phyloP scores from a whole-genome alignment of 2,329 filamentous ascomycete species.

The Pseudocercospora vitis region DNA sequence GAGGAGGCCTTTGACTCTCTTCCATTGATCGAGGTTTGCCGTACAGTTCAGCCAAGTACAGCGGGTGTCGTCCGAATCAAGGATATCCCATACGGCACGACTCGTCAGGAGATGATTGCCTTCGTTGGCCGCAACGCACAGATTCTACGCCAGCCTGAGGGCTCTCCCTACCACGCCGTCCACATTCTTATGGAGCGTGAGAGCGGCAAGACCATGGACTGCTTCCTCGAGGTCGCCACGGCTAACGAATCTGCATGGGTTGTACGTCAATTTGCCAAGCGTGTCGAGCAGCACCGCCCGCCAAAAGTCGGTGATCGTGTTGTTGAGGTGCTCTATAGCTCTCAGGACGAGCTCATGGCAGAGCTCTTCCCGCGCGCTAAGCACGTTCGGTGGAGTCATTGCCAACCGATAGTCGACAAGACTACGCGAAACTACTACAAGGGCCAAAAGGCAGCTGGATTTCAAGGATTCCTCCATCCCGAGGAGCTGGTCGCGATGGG shows the following conservation, averaged over 20 bases:
- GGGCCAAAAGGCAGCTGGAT: conserved; percentile 51
- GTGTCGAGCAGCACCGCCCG: conserved; percentile 39
- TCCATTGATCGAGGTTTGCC: conserved; percentile 35
- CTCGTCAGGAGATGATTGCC: conserved; percentile 50
- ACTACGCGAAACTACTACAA: conserved; percentile 47
- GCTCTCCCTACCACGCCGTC: conserved; percentile 48
- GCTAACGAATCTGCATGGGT: conserved; percentile 42
- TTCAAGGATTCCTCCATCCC: conserved; percentile 51
- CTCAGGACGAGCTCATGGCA: conserved; percentile 51
- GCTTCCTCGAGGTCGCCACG: conserved; percentile 51
- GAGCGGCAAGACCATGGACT: conserved; percentile 58
- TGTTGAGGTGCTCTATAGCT: conserved; percentile 49
- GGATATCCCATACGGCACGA: conserved; percentile 54
- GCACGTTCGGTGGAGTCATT: conserved; percentile 48
- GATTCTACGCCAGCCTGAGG: conserved; percentile 48
- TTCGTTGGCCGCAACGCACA: conserved; percentile 49
- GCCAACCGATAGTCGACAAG: conserved; percentile 35
- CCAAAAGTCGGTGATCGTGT: conserved; percentile 51
- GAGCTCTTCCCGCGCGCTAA: conserved; percentile 55
- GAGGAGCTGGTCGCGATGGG: conserved; percentile 52
- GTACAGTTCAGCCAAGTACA: conserved; percentile 38
- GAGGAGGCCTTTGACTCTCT: conserved; percentile 33
- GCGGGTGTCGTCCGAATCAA: conserved; percentile 33
- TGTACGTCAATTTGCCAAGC: conserved; percentile 41
- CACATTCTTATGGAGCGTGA: conserved; percentile 60